Conservation (phyloP, 1,284 basidiomycete genomes). For the Moesziomyces parantarcticus region DNA sequence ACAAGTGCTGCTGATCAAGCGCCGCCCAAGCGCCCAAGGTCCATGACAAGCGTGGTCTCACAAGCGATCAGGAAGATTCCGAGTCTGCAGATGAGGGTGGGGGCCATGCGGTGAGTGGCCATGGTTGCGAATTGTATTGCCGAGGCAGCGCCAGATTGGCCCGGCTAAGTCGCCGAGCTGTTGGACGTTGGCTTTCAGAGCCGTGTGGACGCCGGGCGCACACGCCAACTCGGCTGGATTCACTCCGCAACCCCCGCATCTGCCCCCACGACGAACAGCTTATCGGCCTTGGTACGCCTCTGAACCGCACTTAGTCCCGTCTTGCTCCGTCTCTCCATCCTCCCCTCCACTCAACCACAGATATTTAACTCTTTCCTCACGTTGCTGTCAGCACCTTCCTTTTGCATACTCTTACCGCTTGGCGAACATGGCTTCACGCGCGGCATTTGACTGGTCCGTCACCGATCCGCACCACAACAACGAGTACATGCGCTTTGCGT, state of each 20-base stretch:
- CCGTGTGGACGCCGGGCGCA: no score
- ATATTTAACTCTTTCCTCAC: not conserved
- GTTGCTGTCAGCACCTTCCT: no score
- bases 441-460: constrained; percentile 38
- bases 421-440: constrained; percentile 16
- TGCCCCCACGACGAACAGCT: not conserved
- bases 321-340: not conserved
- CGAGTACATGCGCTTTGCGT: constrained; percentile 46
- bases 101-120: not conserved
- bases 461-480: constrained; percentile 40
- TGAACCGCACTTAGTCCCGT: not conserved
- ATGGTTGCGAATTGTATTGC: not conserved
- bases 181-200: no score
- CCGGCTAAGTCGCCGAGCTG: not conserved
- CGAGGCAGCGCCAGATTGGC: not conserved
- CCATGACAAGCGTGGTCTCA: no score
- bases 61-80: no score
- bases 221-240: no score
- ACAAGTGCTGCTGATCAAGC: no score
- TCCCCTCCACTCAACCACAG: not conserved
- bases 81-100: no score
- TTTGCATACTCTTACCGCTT: not conserved
- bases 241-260: no score
- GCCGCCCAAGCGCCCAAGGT: no score
- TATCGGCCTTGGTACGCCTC: not conserved